Evolutionary conservation across 345 rosid genomes (phyloP), one percentile per base, ranked within the genome.

Genomic region (Citrus inodora): DNA sequence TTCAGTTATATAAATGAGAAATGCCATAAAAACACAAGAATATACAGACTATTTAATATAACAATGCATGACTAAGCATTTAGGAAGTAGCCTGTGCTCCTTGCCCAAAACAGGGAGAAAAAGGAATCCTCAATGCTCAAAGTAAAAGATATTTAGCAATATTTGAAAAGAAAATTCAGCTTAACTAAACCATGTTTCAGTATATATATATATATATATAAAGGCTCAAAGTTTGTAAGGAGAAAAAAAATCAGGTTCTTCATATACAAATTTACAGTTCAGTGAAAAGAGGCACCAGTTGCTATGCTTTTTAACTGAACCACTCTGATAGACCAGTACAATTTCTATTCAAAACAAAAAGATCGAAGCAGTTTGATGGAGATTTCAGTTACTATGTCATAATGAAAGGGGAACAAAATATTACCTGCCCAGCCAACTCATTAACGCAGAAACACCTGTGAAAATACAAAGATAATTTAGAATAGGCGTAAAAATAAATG

Each of bases 361-460:
- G 33, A 32, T 16, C 53, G 5, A 46, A 48, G 59, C 14, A 9
- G 24, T 64, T 28, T 32, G 32, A 62, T 5, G 30, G 9, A 30
- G n/a, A 65, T 51, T 62, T 48, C 32, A 21, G 22, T 35, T 63
- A 61, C 38, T 75, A 62, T 22, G 10, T 48, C 60, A 63, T 30
- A 17, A 46, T 46, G 46, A 30, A 28, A 75, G 38, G 40, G 48
- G 32, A 78, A 58, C 53, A 69, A 25, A 30, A 55, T 28, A 62
- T 76, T 86, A 91, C 99, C 97, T 94, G 97, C 48, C 97, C 95
- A 22, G 87, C 74, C 73, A 81, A 76, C 76, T 91, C 98, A 67
- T 37, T 86, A 58, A 86, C 89, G 67, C 89, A 89, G 80, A 93
- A 93, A 82, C 87, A 86, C 90, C 98, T 96, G 93, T 75, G 77